These are phyloP conservation scores for Lyophyllum semitale DNA, from an alignment of 768 basidiomycete genomes.

Conservation along the genomic window DNA sequence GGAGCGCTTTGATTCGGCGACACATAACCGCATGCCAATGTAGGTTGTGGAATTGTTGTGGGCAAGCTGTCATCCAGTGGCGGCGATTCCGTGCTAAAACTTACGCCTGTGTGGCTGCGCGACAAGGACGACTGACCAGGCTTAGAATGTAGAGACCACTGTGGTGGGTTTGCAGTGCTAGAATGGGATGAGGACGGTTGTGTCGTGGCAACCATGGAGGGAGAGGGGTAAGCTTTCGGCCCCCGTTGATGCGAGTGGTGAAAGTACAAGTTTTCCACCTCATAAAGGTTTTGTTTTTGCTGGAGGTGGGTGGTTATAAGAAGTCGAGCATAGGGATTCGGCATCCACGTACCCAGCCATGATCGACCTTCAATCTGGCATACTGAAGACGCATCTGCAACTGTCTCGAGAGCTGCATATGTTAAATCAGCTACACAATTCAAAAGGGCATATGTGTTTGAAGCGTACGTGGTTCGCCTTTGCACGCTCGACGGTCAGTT, in stretches of 20 bases:
- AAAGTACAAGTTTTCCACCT: constrained; percentile 84
- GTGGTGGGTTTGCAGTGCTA: constrained; percentile 15
- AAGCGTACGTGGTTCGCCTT: constrained; percentile 58
- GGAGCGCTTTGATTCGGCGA: background rate
- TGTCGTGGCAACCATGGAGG: constrained; percentile 22
- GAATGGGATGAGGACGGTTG: constrained; percentile 21
- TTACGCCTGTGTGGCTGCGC: constrained; percentile 5
- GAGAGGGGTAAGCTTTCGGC: constrained; percentile 28
- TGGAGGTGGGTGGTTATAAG: constrained; percentile 23
- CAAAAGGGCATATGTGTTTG: background rate
- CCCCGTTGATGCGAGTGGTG: constrained; percentile 62
- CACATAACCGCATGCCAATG: background rate
- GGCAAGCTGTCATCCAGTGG: background rate
- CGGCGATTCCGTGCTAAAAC: constrained; percentile 1
- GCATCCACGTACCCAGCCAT: constrained; percentile 67
- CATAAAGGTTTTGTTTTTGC: constrained; percentile 79
- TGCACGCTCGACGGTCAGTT: constrained; percentile 54
- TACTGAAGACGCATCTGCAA: constrained; percentile 76
- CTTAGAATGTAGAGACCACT: constrained; percentile 27
- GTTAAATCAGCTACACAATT: background rate
- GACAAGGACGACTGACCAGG: constrained; percentile 13
- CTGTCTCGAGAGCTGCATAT: constrained; percentile 63
- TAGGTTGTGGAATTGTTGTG: background rate
- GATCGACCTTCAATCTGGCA: constrained; percentile 76
- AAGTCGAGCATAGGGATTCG: background rate